Base-by-base conservation (phyloP, 2,329 filamentous ascomycete genomes). In the Epichloe bromicola region DNA sequence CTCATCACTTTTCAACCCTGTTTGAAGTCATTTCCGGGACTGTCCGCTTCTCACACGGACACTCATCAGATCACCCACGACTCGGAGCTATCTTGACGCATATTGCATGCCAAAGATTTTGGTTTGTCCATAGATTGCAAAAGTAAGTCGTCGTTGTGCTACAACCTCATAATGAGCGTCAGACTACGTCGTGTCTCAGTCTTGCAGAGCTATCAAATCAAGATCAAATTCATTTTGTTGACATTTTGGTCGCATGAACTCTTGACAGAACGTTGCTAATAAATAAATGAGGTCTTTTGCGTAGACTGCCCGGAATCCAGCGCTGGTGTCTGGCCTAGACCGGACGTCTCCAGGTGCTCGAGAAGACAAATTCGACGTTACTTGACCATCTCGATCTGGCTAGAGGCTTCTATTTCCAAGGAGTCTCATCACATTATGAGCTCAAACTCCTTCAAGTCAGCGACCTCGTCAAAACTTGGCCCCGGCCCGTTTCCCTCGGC, bases 381-480 rank as follows among this genome's bases (percentile, higher is more conserved):
- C 10, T 5, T 5, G 5, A n/a, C 17, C 23, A 8, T 34, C 19
- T 12, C 30, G 8, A n/a, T 38, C 45, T 47, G 26, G 20, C 45
- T 26, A 36, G 5, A 38, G 37, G 34, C 15, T 26, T 39, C 19
- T 10, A 33, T 45, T 30, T 8, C 37, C 40, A 15, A 17, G 17
- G 23, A 38, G 15, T 14, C 36, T 19, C 53, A 19, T 26, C 34
- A 71, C 47, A 50, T 60, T 55, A 80, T 80, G 76, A 80, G 70
- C 63, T 70, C 75, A 55, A 67, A 65, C 57, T 66, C 69, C 50
- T 64, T 69, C 58, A 82, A 80, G 61, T 58, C 73, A 53, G 71
- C 70, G 55, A 67, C 73, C 58, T 63, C 69, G 54, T 66, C 72
- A 30, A 83, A 79, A 68, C 67, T 72, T 54, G 75, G 70, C 61